A percentile compares a stretch with the other conserved stretches of the same genome.
Conservation (phyloP, 2,329 filamentous ascomycete species). For the Colletotrichum tanaceti region DNA sequence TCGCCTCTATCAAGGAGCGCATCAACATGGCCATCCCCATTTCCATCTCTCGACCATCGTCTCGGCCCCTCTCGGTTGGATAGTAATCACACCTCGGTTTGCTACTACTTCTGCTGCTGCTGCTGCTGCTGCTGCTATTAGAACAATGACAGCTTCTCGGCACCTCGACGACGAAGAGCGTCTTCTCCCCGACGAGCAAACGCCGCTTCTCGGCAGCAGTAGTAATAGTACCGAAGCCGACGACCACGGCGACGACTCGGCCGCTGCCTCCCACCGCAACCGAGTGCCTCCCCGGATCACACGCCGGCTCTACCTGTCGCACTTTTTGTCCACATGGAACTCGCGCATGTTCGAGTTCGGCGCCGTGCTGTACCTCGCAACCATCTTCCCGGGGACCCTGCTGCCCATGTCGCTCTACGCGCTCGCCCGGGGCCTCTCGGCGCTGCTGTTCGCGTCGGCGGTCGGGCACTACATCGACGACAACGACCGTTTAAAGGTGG, state of each 20-base stretch:
- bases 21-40: neutral
- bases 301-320: constrained; percentile 55
- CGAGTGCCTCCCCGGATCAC: neutral
- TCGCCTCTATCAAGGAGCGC: neutral
- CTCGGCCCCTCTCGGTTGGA: neutral
- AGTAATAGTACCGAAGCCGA: no score
- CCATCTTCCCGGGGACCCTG: constrained; percentile 59
- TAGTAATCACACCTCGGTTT: neutral
- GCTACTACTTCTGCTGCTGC: neutral
- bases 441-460: constrained; percentile 48
- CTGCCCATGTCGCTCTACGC: constrained; percentile 69
- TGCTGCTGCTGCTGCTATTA: no score
- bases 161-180: neutral
- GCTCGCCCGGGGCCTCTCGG: constrained; percentile 24
- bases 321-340: constrained; percentile 61
- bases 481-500: constrained; percentile 50
- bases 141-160: neutral
- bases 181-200: neutral
- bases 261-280: neutral
- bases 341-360: constrained; percentile 62
- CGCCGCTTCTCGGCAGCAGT: neutral
- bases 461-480: constrained; percentile 64
- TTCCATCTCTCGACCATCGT: no score
- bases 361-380: constrained; percentile 57
- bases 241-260: neutral